Conservation (phyloP, 306 rosid genomes). For the Trifolium repens region DNA sequence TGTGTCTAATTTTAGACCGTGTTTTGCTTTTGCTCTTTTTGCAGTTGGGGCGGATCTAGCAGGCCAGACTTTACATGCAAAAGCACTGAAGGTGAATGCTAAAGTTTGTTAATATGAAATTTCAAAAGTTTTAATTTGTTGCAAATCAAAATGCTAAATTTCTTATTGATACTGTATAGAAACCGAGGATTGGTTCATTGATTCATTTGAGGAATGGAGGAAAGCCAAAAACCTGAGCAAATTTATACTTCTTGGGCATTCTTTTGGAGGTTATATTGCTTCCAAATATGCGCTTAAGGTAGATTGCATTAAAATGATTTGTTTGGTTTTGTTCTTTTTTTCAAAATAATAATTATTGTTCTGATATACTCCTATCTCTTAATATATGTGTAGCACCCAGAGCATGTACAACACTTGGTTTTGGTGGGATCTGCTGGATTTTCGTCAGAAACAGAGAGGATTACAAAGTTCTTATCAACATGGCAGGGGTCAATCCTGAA, state of each 20-base stretch:
- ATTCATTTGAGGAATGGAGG: conserved; percentile 98
- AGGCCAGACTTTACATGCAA: conserved; percentile 96
- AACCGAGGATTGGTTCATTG: conserved; percentile 95
- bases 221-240: conserved; percentile 87
- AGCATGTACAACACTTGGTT: conserved; percentile 86
- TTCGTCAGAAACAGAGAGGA: conserved; percentile 67
- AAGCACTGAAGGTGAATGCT: conserved; percentile 86
- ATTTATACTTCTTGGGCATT: conserved; percentile 92
- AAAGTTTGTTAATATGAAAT: conserved; percentile 39
- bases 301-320: conserved; percentile 31
- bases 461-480: conserved; percentile 70
- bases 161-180: conserved; percentile 58
- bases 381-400: conserved; percentile 73
- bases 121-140: conserved; percentile 23
- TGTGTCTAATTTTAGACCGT: background rate
- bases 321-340: conserved; percentile 29
- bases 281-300: conserved; percentile 95
- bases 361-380: conserved; percentile 48
- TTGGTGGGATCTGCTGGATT: conserved; percentile 92
- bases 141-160: conserved; percentile 42
- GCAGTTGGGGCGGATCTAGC: conserved; percentile 99
- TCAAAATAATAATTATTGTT: background rate
- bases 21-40: conserved; percentile 32
- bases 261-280: conserved; percentile 98
- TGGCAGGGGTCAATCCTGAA: conserved; percentile 89